Percentiles rank a stretch among this genome's conserved stretches.
phyloP scores from a whole-genome alignment of 73 alveolate genomes.

The Stentor coeruleus region DNA sequence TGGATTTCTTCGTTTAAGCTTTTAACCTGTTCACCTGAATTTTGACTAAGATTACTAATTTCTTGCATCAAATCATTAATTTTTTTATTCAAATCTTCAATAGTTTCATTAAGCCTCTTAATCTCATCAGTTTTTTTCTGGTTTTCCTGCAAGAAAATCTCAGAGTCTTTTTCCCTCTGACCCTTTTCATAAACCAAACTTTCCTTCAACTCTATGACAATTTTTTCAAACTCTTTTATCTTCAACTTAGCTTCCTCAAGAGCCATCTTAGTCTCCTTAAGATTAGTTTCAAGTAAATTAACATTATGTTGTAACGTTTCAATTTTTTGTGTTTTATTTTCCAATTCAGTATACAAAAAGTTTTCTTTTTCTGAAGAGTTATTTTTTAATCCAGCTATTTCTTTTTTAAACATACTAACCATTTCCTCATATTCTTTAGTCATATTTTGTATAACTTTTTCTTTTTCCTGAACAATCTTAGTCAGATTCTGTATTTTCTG shows the following conservation, averaged over 20 bases:
- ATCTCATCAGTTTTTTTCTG: neutral
- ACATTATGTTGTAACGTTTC: neutral
- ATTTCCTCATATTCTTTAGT: conserved; percentile 39
- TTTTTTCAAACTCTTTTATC: neutral
- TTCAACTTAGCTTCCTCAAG: conserved; percentile 25
- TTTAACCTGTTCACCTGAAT: conserved; percentile 13
- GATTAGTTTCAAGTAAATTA: neutral
- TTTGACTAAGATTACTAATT: conserved; percentile 9
- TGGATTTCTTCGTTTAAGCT: conserved; percentile 27
- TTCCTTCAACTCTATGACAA: neutral
- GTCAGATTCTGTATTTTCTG: neutral
- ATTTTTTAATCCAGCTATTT: conserved; percentile 39
- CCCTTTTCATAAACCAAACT: neutral
- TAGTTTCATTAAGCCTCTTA: neutral
- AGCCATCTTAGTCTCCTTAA: neutral
- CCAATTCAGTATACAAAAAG: neutral
- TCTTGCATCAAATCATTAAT: conserved; percentile 36
- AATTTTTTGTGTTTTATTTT: conserved; percentile 26
- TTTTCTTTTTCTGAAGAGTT: conserved; percentile 2
- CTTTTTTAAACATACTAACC: conserved; percentile 34
- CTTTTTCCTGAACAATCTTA: conserved; percentile 27
- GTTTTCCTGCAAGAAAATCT: neutral
- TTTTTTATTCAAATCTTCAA: conserved; percentile 26
- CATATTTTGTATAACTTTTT: conserved; percentile 33
- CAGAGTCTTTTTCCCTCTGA: conserved; percentile 5